phyloP scores from a whole-genome alignment of 495 filamentous ascomycete genomes.

The Glonium stellatum region DNA sequence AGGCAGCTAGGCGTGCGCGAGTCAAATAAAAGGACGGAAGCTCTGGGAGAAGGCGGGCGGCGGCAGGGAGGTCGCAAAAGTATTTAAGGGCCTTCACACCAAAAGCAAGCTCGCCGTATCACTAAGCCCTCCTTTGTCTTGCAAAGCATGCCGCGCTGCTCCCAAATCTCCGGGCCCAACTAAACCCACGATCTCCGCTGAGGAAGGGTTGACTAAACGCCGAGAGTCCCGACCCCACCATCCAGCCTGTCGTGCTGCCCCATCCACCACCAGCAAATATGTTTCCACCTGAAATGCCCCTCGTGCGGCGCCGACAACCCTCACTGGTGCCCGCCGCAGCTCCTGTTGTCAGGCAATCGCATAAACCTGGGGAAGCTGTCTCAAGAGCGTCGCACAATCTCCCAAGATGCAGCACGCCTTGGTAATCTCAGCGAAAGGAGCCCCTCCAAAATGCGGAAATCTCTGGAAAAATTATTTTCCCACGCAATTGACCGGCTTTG shows the following conservation, averaged over 20 bases:
- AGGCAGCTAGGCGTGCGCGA: not conserved
- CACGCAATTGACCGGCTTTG: not conserved
- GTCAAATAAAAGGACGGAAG: not conserved
- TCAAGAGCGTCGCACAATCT: not conserved
- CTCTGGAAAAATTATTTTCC: not conserved
- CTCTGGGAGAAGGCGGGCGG: not conserved
- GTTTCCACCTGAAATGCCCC: not conserved
- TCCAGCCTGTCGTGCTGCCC: not conserved
- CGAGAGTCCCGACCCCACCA: conserved; percentile 17
- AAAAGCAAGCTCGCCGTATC: conserved; percentile 20
- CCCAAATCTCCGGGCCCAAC: conserved; percentile 17
- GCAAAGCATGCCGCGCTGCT: conserved; percentile 18
- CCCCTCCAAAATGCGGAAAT: not conserved
- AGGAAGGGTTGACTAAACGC: conserved; percentile 18
- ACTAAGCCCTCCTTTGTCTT: conserved; percentile 25
- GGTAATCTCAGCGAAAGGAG: not conserved
- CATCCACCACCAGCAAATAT: not conserved
- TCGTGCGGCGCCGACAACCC: not conserved
- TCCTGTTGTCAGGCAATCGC: not conserved
- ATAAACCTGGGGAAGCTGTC: not conserved
- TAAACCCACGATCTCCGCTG: conserved; percentile 12
- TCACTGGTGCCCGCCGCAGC: not conserved
- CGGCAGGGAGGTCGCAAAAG: not conserved
- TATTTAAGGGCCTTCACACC: conserved; percentile 15
- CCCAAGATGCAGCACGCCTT: not conserved